Percentiles rank a stretch among this genome's conserved stretches.
Conservation (phyloP, 2,329 filamentous ascomycete genomes). For the Cercospora janseana region DNA sequence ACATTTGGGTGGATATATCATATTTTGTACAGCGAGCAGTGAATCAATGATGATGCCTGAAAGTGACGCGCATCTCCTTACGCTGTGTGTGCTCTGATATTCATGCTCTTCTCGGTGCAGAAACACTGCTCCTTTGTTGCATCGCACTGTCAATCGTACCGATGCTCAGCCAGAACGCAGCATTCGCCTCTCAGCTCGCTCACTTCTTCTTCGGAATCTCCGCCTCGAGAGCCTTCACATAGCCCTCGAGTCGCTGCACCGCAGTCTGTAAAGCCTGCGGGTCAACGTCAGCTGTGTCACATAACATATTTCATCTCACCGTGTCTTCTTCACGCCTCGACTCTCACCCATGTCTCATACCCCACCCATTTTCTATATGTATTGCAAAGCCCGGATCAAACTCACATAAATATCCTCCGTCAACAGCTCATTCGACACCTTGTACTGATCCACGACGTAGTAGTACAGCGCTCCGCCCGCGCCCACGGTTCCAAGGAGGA, state of each 20-base stretch:
- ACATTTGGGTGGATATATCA: conserved; percentile 28
- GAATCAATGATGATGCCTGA: conserved; percentile 7
- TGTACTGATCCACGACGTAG: conserved; percentile 91
- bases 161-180: too few species aligned
- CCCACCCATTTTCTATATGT: background rate
- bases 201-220: conserved; percentile 70
- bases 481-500: conserved; percentile 78
- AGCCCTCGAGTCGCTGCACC: conserved; percentile 79
- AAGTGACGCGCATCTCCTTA: too few species aligned
- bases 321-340: background rate
- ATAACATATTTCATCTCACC: too few species aligned
- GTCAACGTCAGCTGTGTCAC: background rate
- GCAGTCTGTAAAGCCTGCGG: conserved; percentile 77
- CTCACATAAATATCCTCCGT: conserved; percentile 94
- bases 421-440: conserved; percentile 86
- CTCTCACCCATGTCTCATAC: background rate
- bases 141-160: too few species aligned
- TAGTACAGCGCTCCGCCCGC: conserved; percentile 83
- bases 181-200: conserved; percentile 10
- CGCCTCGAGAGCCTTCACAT: conserved; percentile 78
- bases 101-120: too few species aligned
- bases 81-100: too few species aligned
- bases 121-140: background rate
- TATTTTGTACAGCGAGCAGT: conserved; percentile 32
- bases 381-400: background rate